Evolutionary conservation across 148 eudicot genomes (phyloP).

Genomic region (Camellia granthamiana): DNA sequence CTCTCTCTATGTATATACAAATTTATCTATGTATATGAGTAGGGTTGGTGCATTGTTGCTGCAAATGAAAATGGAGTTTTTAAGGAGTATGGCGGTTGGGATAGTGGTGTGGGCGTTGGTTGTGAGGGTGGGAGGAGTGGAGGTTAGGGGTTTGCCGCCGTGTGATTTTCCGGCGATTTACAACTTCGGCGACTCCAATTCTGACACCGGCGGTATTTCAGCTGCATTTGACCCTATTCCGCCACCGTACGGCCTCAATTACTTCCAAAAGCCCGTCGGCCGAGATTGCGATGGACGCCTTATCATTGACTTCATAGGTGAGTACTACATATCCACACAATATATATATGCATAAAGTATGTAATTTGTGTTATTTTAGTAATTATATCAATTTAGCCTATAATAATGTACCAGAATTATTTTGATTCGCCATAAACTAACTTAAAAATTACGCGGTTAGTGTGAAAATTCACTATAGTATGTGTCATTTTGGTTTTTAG

Average conservation of each 20-base stretch:
- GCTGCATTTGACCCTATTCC: slow-evolving; percentile 32
- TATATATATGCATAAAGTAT: background rate
- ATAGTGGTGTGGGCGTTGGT: background rate
- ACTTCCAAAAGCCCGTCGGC: slow-evolving; percentile 36
- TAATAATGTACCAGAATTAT: no score
- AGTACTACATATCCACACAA: background rate
- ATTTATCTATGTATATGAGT: background rate
- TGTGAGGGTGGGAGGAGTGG: slow-evolving; percentile 6
- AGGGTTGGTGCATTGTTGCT: background rate
- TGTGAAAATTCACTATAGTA: no score
- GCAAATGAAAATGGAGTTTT: slow-evolving; percentile 5
- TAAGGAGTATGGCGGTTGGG: background rate
- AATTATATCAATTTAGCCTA: no score
- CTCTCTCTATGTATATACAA: no score
- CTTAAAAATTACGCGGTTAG: no score
- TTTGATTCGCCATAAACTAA: no score
- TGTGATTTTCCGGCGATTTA: slow-evolving; percentile 44
- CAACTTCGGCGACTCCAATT: slow-evolving; percentile 51
- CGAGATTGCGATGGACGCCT: slow-evolving; percentile 46
- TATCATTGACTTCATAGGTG: slow-evolving; percentile 46
- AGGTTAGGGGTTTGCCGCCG: background rate
- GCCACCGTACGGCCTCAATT: slow-evolving; percentile 32
- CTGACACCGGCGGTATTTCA: slow-evolving; percentile 45
- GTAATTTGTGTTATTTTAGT: no score
- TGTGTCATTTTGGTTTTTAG: no score